Conservation (phyloP, 495 filamentous ascomycete species). For the Talaromyces thailandensis region DNA sequence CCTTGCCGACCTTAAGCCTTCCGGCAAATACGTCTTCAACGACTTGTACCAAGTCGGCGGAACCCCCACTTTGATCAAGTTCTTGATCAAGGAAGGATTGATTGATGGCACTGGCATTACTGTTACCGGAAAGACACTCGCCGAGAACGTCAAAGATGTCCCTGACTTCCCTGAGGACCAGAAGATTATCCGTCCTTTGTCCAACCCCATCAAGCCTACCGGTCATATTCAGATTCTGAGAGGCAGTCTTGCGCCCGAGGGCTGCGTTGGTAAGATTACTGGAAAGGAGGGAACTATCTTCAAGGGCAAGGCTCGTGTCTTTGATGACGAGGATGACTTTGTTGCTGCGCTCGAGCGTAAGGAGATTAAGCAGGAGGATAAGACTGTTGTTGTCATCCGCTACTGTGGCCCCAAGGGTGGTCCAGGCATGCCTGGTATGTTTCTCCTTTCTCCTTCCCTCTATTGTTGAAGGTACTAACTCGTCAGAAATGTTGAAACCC, state of each 20-base stretch:
- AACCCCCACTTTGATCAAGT: conserved; percentile 83
- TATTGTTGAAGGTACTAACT: neutral
- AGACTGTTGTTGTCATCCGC: conserved; percentile 94
- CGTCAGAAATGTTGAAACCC: conserved; percentile 70
- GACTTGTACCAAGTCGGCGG: conserved; percentile 87
- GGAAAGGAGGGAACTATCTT: conserved; percentile 93
- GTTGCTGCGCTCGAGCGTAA: conserved; percentile 66
- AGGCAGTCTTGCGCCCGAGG: conserved; percentile 82
- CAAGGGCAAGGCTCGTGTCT: conserved; percentile 79
- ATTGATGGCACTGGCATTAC: conserved; percentile 85
- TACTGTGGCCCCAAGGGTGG: conserved; percentile 95
- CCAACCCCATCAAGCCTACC: conserved; percentile 84
- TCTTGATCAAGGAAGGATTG: conserved; percentile 82
- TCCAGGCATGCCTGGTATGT: conserved; percentile 79
- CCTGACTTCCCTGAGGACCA: conserved; percentile 77
- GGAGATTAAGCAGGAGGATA: conserved; percentile 91
- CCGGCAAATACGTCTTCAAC: conserved; percentile 93
- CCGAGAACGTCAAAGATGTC: conserved; percentile 74
- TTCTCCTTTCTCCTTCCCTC: neutral
- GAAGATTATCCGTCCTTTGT: conserved; percentile 83
- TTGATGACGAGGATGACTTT: conserved; percentile 77
- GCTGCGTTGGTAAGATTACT: conserved; percentile 95
- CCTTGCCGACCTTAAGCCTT: conserved; percentile 94
- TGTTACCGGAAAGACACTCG: conserved; percentile 88
- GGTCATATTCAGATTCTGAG: conserved; percentile 97